Base-by-base conservation (phyloP, 106 monocot species). In the Cymbidium sinense region DNA sequence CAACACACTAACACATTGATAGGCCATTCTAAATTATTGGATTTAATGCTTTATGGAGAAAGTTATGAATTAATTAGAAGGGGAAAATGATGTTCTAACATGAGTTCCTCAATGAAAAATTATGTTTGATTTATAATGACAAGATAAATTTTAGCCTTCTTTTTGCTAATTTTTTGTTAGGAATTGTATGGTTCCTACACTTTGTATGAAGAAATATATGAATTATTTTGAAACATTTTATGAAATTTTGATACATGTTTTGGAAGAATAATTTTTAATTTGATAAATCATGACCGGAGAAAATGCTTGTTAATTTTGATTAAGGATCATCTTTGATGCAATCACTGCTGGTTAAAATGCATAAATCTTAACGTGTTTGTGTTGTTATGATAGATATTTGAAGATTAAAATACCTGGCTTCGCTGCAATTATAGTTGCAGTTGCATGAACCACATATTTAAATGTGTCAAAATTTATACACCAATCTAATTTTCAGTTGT, bases 401-500 rank as follows among this genome's bases (percentile, higher is more conserved):
- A 51, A 50, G 19, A n/a, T 7, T 7, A 50, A 76, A 9, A 19
- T 39, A 39, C 58, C 30, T 30, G 18, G 19, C 33, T 51, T 79
- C 3, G 7, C 31, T 71, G 0, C 23, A 37, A 37, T 13, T 79
- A 21, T 79, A 18, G 12, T 19, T 44, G 7, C 34, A 41, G 34
- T 6, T 64, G 34, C 5, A 37, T 64, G 39, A 36, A 41, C 18
- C 28, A 15, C 33, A 44, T 2, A 7, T 55, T 20, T 34, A 19
- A 27, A 76, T 11, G 18, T 76, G 21, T 20, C 67, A 52, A 34
- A 34, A 69, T 73, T 52, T 44, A 74, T 74, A 27, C 74, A 28
- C 17, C 27, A 74, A 43, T 74, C 36, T 74, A 44, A 74, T 74
- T 33, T 1, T 74, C 19, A 50, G 18, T 70, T 71, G 21, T 82